phyloP scores from a whole-genome alignment of 169 alveolate species.

The Sarcocystis neurona region DNA sequence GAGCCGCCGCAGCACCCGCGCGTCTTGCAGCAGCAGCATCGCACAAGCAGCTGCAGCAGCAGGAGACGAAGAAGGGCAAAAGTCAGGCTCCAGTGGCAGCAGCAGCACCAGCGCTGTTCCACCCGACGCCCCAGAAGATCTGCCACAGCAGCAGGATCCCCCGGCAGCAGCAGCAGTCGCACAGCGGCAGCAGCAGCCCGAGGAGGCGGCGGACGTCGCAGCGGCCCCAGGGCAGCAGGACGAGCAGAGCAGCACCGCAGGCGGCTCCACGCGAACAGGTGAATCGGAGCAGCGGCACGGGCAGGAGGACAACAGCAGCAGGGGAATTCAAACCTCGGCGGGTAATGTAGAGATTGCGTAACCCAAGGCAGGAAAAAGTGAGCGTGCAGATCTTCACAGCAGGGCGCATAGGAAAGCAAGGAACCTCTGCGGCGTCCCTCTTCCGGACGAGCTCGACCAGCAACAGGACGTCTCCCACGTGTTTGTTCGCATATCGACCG shows the following conservation, averaged over 20 bases:
- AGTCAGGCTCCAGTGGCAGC: too few species aligned
- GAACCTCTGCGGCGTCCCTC: constrained; percentile 79
- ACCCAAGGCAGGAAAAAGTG: constrained; percentile 75
- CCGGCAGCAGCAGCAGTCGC: too few species aligned
- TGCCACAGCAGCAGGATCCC: too few species aligned
- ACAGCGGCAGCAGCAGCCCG: too few species aligned
- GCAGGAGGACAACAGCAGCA: background rate
- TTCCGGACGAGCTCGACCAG: constrained; percentile 80
- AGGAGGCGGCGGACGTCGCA: too few species aligned
- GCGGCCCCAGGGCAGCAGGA: too few species aligned
- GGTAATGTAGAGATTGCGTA: constrained; percentile 76
- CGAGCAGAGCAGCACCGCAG: background rate
- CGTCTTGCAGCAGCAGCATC: too few species aligned
- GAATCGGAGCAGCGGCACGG: background rate
- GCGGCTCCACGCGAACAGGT: constrained; percentile 17
- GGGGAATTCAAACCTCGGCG: constrained; percentile 48
- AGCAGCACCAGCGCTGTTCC: too few species aligned
- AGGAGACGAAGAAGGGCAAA: too few species aligned
- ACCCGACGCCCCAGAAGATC: too few species aligned
- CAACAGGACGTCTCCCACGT: constrained; percentile 76
- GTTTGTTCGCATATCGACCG: constrained; percentile 49
- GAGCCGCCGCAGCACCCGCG: too few species aligned
- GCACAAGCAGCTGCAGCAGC: too few species aligned
- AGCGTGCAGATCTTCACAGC: constrained; percentile 75
- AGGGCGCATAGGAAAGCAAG: constrained; percentile 87